Conservation (phyloP, 139 green algal species). For the Chlorella vulgaris region DNA sequence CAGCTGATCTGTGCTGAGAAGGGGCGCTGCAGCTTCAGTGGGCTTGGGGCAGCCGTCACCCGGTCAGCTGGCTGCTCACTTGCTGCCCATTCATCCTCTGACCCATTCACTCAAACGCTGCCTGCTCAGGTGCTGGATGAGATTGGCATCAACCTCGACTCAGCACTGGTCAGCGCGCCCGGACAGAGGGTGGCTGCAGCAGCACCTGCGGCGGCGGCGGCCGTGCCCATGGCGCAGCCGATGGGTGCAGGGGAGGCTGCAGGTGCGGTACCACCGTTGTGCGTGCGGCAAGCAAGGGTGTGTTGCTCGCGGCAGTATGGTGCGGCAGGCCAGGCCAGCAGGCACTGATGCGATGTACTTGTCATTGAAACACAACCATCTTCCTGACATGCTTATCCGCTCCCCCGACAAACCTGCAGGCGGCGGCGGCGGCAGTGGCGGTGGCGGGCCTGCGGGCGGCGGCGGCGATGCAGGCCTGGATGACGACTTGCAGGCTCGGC, state of each 20-base stretch:
- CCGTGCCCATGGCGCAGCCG: constrained; percentile 34
- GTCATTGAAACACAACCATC: no score
- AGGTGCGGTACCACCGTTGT: not conserved
- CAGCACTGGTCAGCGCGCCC: constrained; percentile 44
- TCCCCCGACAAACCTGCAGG: constrained; percentile 8
- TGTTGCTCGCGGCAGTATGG: no score
- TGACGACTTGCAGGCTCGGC: constrained; percentile 82
- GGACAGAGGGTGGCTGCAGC: not conserved
- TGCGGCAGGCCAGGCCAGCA: no score
- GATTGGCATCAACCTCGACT: constrained; percentile 79
- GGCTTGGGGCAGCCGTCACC: no score
- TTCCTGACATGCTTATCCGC: not conserved
- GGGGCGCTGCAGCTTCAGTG: not conserved
- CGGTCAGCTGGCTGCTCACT: no score
- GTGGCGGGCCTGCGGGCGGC: constrained; percentile 29
- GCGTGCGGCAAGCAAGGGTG: not conserved
- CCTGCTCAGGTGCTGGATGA: constrained; percentile 82
- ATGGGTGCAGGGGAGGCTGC: constrained; percentile 27
- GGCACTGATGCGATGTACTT: not conserved
- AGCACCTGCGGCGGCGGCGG: not conserved
- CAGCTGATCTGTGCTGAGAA: not conserved
- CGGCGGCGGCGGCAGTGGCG: constrained; percentile 32
- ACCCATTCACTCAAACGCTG: no score
- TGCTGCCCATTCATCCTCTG: not conserved
- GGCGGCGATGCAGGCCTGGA: constrained; percentile 60